A percentile compares a stretch with the other conserved stretches of the same genome.
Evolutionary conservation across 169 alveolate species (phyloP).

Genomic region (Eimeria brunetti): DNA sequence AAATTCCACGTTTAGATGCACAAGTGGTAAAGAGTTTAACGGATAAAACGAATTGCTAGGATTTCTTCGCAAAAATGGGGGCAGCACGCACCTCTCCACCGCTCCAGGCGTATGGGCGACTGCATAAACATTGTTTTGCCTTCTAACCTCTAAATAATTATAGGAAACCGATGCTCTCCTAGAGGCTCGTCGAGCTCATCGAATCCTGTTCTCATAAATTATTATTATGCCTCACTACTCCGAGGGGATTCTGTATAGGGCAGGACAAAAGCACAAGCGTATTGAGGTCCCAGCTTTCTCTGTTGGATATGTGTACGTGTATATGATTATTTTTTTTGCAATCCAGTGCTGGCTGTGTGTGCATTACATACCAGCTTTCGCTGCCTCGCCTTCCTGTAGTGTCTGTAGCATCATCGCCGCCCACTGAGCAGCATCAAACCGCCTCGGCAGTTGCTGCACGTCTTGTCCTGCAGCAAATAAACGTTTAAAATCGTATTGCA

Average conservation of each 20-base stretch:
- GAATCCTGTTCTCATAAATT: background rate
- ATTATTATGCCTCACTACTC: background rate
- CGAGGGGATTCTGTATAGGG: background rate
- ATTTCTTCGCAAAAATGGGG: background rate
- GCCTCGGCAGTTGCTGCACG: background rate
- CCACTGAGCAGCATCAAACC: slow-evolving; percentile 50
- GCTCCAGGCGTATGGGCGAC: background rate
- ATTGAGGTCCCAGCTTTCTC: background rate
- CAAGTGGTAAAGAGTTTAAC: background rate
- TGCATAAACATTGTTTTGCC: background rate
- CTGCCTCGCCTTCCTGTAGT: slow-evolving; percentile 1
- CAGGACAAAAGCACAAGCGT: background rate
- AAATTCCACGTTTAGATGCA: background rate
- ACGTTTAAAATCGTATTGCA: background rate
- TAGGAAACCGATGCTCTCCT: background rate
- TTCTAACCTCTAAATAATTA: background rate
- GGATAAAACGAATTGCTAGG: background rate
- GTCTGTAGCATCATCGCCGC: slow-evolving; percentile 44
- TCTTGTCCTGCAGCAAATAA: slow-evolving; percentile 12
- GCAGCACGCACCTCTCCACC: slow-evolving; percentile 3
- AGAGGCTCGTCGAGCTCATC: background rate
- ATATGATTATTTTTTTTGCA: background rate
- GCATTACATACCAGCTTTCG: slow-evolving; percentile 10
- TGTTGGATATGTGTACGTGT: no score
- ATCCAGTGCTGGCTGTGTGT: background rate